Evolutionary conservation across 106 monocot genomes (phyloP).

Genomic region (Dendrobium chrysotoxum): DNA sequence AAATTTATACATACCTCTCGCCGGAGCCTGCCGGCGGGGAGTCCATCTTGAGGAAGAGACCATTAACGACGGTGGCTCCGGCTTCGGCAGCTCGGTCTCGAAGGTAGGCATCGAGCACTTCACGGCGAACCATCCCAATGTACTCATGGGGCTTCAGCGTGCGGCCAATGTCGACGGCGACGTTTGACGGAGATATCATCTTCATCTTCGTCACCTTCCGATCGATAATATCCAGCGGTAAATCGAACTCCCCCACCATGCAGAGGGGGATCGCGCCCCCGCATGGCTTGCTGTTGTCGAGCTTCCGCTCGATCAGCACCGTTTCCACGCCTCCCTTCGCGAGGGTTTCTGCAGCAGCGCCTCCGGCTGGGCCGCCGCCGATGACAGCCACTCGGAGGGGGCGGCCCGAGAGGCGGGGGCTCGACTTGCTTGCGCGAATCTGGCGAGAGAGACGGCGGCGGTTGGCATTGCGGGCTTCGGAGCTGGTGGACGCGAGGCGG

Average conservation of each 20-base stretch:
- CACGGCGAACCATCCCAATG: slow-evolving; percentile 96
- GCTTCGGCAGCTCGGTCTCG: slow-evolving; percentile 43
- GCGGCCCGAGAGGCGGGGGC: slow-evolving; percentile 50
- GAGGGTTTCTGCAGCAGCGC: slow-evolving; percentile 79
- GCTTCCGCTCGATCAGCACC: slow-evolving; percentile 73
- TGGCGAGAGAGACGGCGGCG: not conserved
- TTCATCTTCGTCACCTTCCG: slow-evolving; percentile 88
- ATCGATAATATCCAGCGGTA: slow-evolving; percentile 89
- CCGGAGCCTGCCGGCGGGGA: slow-evolving; percentile 19
- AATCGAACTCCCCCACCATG: slow-evolving; percentile 87
- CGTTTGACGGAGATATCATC: slow-evolving; percentile 98
- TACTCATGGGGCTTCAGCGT: slow-evolving; percentile 84
- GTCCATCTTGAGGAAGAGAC: slow-evolving; percentile 51
- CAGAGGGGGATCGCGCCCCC: slow-evolving; percentile 86
- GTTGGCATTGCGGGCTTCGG: not conserved
- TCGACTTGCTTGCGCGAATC: slow-evolving; percentile 44
- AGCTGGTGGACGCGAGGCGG: slow-evolving; percentile 12
- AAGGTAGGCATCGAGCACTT: slow-evolving; percentile 84
- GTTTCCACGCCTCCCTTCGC: slow-evolving; percentile 94
- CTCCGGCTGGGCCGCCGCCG: slow-evolving; percentile 82
- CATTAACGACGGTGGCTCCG: slow-evolving; percentile 68
- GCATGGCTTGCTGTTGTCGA: slow-evolving; percentile 96
- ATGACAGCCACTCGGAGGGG: slow-evolving; percentile 74
- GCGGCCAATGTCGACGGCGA: slow-evolving; percentile 81
- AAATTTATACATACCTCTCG: not conserved